Conservation (phyloP, 2,329 filamentous ascomycete species). For the Aspergillus ruber region DNA sequence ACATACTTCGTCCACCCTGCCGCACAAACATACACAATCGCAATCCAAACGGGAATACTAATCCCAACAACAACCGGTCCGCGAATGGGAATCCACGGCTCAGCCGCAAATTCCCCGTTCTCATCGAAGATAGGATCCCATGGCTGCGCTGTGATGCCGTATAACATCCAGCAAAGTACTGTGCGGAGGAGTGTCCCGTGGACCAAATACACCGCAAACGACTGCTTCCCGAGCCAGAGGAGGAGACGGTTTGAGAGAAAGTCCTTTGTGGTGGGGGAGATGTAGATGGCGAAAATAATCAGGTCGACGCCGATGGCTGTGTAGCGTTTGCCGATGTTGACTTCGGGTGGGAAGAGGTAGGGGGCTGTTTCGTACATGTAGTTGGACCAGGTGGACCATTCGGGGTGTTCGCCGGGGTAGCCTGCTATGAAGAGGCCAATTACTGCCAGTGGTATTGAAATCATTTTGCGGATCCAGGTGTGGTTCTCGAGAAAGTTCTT, state of each 20-base stretch:
- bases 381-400: constrained; percentile 46
- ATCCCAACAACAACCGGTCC: constrained; percentile 35
- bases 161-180: constrained; percentile 47
- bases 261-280: constrained; percentile 44
- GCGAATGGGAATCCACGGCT: constrained; percentile 39
- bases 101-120: constrained; percentile 32
- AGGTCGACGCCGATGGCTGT: constrained; percentile 46
- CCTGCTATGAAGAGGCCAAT: constrained; percentile 44
- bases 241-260: constrained; percentile 46
- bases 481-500: constrained; percentile 42
- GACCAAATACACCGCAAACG: constrained; percentile 50
- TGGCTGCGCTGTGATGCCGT: constrained; percentile 44
- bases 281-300: constrained; percentile 45
- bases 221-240: constrained; percentile 50
- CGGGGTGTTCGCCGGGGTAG: constrained; percentile 46
- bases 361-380: constrained; percentile 35
- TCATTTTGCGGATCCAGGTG: constrained; percentile 32
- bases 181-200: constrained; percentile 50
- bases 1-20: constrained; percentile 49
- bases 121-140: constrained; percentile 39
- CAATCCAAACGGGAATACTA: constrained; percentile 43
- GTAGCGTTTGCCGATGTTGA: constrained; percentile 41
- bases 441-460: constrained; percentile 34
- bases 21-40: constrained; percentile 43
- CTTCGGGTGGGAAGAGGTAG: constrained; percentile 43